A percentile compares a stretch with the other conserved stretches of the same genome.
phyloP scores from a whole-genome alignment of 768 basidiomycete genomes.

The Trametes cinnabarina region DNA sequence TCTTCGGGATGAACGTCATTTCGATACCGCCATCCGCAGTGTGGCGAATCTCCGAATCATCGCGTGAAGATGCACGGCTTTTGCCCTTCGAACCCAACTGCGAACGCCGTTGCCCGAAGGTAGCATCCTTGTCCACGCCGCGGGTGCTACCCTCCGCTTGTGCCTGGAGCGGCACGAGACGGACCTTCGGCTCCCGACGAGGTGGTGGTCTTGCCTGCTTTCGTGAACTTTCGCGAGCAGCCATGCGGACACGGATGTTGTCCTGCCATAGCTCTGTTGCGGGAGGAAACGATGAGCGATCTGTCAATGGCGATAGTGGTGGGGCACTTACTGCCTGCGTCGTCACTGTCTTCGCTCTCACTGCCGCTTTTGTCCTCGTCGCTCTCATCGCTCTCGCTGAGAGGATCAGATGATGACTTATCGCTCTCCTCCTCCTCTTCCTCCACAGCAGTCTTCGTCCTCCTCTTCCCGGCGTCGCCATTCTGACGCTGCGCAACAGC shows the following conservation, averaged over 20 bases:
- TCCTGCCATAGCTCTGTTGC: conserved; percentile 27
- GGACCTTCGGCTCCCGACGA: conserved; percentile 50
- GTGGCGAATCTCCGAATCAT: conserved; percentile 14
- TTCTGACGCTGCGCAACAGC: conserved; percentile 54
- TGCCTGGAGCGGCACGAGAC: conserved; percentile 64
- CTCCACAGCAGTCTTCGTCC: conserved; percentile 77
- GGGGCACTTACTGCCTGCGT: conserved; percentile 35
- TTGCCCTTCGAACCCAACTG: conserved; percentile 19
- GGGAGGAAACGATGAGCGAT: background rate
- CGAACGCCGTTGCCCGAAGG: conserved; percentile 68
- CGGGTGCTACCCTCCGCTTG: conserved; percentile 30
- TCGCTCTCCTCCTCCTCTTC: conserved; percentile 89
- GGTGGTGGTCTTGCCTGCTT: conserved; percentile 6
- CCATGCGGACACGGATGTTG: conserved; percentile 26
- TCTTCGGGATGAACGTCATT: conserved; percentile 76
- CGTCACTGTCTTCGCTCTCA: conserved; percentile 45
- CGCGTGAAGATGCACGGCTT: conserved; percentile 10
- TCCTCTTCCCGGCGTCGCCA: conserved; percentile 18
- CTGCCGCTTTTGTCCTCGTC: conserved; percentile 33
- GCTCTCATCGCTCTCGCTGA: conserved; percentile 27
- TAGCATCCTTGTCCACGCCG: conserved; percentile 48
- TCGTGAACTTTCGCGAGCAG: conserved; percentile 18
- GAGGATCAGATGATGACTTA: conserved; percentile 49
- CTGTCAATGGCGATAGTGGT: background rate
- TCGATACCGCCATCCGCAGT: conserved; percentile 70